Conservation (phyloP, 148 eudicot species). For the Spergularia bocconei region DNA sequence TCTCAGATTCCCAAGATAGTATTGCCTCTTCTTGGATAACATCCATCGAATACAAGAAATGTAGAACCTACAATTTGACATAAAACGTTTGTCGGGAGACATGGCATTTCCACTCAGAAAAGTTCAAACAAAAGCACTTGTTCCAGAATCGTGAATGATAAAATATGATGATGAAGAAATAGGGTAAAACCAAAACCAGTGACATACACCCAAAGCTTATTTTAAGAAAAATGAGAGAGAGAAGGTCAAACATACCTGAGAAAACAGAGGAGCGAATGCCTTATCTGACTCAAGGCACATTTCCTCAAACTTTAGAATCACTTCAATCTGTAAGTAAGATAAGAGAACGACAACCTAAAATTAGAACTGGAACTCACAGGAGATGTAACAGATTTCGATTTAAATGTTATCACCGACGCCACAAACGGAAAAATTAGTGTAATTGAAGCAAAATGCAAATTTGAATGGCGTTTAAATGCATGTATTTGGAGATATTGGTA, state of each 20-base stretch:
- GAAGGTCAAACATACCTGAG: conserved; percentile 42
- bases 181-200: neutral
- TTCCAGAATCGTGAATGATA: neutral
- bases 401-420: neutral
- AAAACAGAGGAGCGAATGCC: conserved; percentile 61
- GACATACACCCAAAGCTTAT: neutral
- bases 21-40: conserved; percentile 84
- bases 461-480: too few species aligned
- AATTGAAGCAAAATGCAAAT: neutral
- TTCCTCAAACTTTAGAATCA: conserved; percentile 88
- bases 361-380: neutral
- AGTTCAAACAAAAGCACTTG: neutral
- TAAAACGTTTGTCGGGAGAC: neutral
- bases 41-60: conserved; percentile 62
- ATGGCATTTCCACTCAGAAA: neutral
- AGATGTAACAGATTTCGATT: neutral
- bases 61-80: conserved; percentile 51
- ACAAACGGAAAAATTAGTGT: neutral
- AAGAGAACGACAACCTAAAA: neutral
- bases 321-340: conserved; percentile 67
- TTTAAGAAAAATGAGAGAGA: neutral
- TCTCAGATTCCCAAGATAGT: conserved; percentile 81
- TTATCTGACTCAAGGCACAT: conserved; percentile 80
- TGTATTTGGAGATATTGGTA: too few species aligned
- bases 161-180: neutral